Base-by-base conservation (phyloP, 208 protist species). In the Crithidia sp. region DNA sequence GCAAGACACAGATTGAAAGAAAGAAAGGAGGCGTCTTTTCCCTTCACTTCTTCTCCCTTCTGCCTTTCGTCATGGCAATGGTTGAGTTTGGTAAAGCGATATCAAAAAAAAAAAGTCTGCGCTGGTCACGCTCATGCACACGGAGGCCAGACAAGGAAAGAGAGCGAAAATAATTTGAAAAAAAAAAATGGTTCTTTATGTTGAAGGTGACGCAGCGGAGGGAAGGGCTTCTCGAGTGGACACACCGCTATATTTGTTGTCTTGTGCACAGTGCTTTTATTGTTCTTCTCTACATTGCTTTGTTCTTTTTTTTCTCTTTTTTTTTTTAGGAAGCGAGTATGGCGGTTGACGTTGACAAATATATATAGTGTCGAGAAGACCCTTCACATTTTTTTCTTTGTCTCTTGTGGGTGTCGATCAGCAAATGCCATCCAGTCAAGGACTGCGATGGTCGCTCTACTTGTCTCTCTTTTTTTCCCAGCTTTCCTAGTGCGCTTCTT, bases 11-110 rank as follows among this genome's bases (percentile, higher is more conserved):
- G 9, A 49, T 8, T 17, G 36, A 67, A 17, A 45, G 28, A 57
- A 17, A 36, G 17, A 36, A 6, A 63, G 17, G 16, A 40, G 17
- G 9, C 28, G 28, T 16, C 16, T 47, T 50, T 63, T 79, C 52
- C 66, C 50, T 79, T 74, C 60, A 17, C 37, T 60, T 17, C 50
- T 40, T 37, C 52, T 71, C 36, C 53, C 4, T 71, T 13, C 28
- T 28, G 28, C 28, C 28, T 28, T 28, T 28, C 28, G 28, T 28
- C 28, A 28, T 28, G 28, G 28, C 28, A 28, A 28, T 28, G 28
- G 28, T 28, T 1, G 28, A 28, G 28, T 28, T 28, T 0, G 28
- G 28, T 28, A 28, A 28, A 28, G 28, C 28, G 28, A 1, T 28
- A 28, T 28, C 1, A 28, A 28, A 28, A 28, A 28, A 28, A 28